Base-by-base conservation (phyloP, 2,329 filamentous ascomycete genomes). In the Aschersonia sp. region DNA sequence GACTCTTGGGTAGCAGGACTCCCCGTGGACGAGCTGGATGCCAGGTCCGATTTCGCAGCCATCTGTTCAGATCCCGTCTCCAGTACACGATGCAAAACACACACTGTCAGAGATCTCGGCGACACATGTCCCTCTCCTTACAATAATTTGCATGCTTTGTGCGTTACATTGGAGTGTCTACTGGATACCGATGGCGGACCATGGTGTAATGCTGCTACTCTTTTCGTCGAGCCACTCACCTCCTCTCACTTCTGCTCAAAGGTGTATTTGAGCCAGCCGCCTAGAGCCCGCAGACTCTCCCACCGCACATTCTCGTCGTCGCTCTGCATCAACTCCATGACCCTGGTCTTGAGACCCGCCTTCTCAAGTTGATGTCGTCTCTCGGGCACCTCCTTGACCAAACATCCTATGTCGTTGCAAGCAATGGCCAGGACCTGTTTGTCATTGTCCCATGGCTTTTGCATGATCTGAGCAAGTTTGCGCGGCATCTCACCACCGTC, bases 311-410 rank as follows among this genome's bases (percentile, higher is more conserved):
- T 82, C 70, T 95, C 89, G 58, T 95, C 88, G 50, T 80, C 75
- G 60, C 94, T 87, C 58, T 80, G 82, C 89, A 96, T 96, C 59
- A 96, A 72, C 68, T 89, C 85, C 89, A 96, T 94, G 51, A 95
- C 83, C 55, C 87, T 76, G 20, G 78, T 78, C 76, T 96, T 96
- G 53, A 96, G 66, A 0, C 88, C 88, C 43, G 89, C 65, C 68
- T 82, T 89, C 70, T 96, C 89, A 56, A 95, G 73, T 62, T 84
- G 78, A 50, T 74, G 71, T 59, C 89, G 74, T 69, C 83, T 85
- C 69, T 94, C 89, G 0, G 89, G 89, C 48, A 91, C 85, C 65
- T 94, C 86, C 65, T 86, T 89, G 45, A 96, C 89, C 51, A 96
- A 68, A 52, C 74, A 82, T n/a, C 87, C 89, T 28, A 96, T 78